These are phyloP conservation scores for Pleurotus citrinopileatus DNA, from an alignment of 768 basidiomycete species.

Conservation along the genomic window DNA sequence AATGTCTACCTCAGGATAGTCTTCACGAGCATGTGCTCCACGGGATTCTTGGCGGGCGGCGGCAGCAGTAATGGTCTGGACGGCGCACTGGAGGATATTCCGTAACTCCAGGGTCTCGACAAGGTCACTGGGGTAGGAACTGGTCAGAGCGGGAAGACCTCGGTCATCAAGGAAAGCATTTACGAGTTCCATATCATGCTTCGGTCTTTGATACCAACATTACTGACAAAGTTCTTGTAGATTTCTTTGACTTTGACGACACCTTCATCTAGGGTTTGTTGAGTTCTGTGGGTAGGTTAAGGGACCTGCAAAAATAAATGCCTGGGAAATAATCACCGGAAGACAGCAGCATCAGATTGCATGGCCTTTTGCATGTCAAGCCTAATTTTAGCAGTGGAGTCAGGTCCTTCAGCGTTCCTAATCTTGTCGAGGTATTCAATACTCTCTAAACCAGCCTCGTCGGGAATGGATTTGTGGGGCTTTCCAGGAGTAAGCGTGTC, in stretches of 20 bases:
- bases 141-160: conserved; percentile 4
- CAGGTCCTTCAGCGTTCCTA: conserved; percentile 75
- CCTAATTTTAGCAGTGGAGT: conserved; percentile 87
- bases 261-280: conserved; percentile 87
- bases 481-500: conserved; percentile 88
- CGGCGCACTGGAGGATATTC: conserved; percentile 92
- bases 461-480: conserved; percentile 85
- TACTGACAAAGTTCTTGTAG: conserved; percentile 76
- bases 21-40: conserved; percentile 98
- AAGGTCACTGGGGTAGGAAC: conserved; percentile 65
- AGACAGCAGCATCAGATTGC: conserved; percentile 97
- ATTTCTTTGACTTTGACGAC: conserved; percentile 83
- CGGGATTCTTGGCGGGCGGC: conserved; percentile 96
- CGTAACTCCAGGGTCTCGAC: conserved; percentile 96
- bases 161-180: conserved; percentile 21
- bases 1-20: conserved; percentile 81
- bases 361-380: conserved; percentile 99
- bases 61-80: conserved; percentile 92
- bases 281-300: conserved; percentile 57
- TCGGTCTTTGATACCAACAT: conserved; percentile 96
- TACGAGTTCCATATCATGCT: conserved; percentile 99
- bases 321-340: conserved; percentile 53
- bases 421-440: conserved; percentile 90
- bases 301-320: not conserved
- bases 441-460: conserved; percentile 80